A percentile compares a stretch with the other conserved stretches of the same genome.
Evolutionary conservation across 2,329 filamentous ascomycete genomes (phyloP).

Genomic region (Fusarium mexicanum): DNA sequence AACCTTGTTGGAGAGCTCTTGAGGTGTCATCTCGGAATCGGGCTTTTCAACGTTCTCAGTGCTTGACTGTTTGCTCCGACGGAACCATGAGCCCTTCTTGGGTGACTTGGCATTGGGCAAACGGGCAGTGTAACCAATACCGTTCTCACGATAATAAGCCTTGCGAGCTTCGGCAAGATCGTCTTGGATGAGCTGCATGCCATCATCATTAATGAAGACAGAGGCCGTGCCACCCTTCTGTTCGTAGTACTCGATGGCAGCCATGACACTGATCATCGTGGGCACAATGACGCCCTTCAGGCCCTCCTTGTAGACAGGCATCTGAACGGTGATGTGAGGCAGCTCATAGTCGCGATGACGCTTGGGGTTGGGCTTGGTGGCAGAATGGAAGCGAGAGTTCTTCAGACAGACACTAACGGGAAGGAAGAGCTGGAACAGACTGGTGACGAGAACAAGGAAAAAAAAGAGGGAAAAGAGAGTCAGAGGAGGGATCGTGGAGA

Average conservation of each 20-base stretch:
- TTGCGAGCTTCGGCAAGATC: slow-evolving; percentile 59
- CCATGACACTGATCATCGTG: slow-evolving; percentile 52
- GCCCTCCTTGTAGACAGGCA: slow-evolving; percentile 56
- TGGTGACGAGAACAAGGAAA: slow-evolving; percentile 41
- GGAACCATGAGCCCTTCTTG: slow-evolving; percentile 25
- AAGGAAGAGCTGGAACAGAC: slow-evolving; percentile 37
- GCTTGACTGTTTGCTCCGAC: slow-evolving; percentile 29
- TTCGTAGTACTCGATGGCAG: slow-evolving; percentile 68
- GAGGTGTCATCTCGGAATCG: slow-evolving; percentile 49
- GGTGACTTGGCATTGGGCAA: slow-evolving; percentile 53
- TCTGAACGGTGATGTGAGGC: slow-evolving; percentile 57
- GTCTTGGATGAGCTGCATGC: slow-evolving; percentile 69
- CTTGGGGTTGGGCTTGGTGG: slow-evolving; percentile 40
- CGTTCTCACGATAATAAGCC: slow-evolving; percentile 67
- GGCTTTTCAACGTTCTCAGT: slow-evolving; percentile 44
- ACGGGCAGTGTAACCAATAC: slow-evolving; percentile 65
- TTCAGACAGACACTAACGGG: slow-evolving; percentile 39
- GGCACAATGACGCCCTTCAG: slow-evolving; percentile 24
- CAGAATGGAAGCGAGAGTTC: slow-evolving; percentile 42
- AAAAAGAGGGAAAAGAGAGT: slow-evolving; percentile 37
- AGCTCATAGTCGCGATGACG: slow-evolving; percentile 47
- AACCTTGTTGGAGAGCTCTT: slow-evolving; percentile 49
- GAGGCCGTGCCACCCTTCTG: slow-evolving; percentile 72
- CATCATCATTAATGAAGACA: slow-evolving; percentile 75
- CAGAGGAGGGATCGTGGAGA: slow-evolving; percentile 25